Conservation (phyloP, 2,329 filamentous ascomycete species). For the Aspergillus pseudoviridinutans region DNA sequence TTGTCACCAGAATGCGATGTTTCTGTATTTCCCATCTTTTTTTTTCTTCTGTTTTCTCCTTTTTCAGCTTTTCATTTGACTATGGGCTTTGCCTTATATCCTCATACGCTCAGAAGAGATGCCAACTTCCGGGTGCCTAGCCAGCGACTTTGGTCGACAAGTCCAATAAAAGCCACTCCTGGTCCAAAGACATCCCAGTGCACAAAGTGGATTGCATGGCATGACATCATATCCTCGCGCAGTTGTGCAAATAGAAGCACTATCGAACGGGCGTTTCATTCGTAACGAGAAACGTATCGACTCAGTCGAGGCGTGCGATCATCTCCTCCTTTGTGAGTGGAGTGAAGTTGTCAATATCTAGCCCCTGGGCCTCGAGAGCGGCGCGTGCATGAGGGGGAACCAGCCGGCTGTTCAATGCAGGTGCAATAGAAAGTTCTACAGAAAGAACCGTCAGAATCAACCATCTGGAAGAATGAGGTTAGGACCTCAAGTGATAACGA, state of each 20-base stretch:
- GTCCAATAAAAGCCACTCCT: conserved; percentile 24
- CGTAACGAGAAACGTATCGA: conserved; percentile 31
- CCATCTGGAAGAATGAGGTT: not conserved
- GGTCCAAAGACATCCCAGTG: conserved; percentile 30
- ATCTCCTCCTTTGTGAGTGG: conserved; percentile 92
- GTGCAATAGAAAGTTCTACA: conserved; percentile 90
- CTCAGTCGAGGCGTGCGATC: conserved; percentile 95
- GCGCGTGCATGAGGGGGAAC: conserved; percentile 79
- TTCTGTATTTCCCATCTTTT: conserved; percentile 7
- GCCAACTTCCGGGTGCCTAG: conserved; percentile 21
- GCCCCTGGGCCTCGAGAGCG: conserved; percentile 67
- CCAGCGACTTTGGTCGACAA: conserved; percentile 25
- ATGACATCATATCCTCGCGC: conserved; percentile 28
- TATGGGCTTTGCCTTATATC: conserved; percentile 2
- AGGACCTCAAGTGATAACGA: conserved; percentile 1
- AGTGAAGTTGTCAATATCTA: conserved; percentile 92
- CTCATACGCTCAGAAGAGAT: conserved; percentile 19
- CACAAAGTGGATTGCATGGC: conserved; percentile 28
- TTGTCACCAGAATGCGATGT: conserved; percentile 22
- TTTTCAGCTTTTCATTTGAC: conserved; percentile 8
- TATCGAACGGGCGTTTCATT: conserved; percentile 35
- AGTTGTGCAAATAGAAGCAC: conserved; percentile 31
- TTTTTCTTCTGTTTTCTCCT: conserved; percentile 9
- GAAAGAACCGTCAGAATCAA: conserved; percentile 13
- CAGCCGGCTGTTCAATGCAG: conserved; percentile 79